Conservation (phyloP, 1,139 yeast genomes). For the Candida anutae region DNA sequence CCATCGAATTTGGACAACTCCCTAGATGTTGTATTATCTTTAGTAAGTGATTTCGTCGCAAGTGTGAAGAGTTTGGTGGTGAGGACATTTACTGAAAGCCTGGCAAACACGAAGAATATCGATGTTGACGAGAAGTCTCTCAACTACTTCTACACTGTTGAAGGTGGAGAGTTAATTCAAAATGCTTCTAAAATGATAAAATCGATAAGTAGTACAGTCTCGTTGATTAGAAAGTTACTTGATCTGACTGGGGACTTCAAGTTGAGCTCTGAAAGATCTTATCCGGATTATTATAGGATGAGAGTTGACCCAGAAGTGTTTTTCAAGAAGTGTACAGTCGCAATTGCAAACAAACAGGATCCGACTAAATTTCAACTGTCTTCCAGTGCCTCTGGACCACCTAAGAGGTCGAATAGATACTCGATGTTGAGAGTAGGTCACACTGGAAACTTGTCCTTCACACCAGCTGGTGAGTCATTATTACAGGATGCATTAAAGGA, state of each 20-base stretch:
- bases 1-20: constrained; percentile 46
- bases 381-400: too few relatives aligned
- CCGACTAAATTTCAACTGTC: too few relatives aligned
- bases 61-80: constrained; percentile 58
- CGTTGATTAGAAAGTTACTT: constrained; percentile 31
- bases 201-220: constrained; percentile 43
- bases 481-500: constrained; percentile 38
- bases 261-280: constrained; percentile 55
- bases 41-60: constrained; percentile 60
- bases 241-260: constrained; percentile 67
- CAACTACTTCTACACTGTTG: constrained; percentile 55
- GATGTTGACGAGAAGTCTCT: constrained; percentile 60
- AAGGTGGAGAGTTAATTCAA: constrained; percentile 58
- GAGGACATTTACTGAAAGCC: constrained; percentile 38
- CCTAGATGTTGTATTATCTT: constrained; percentile 47
- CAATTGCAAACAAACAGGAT: constrained; percentile 36
- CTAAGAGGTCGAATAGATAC: constrained; percentile 30
- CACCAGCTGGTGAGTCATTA: constrained; percentile 53
- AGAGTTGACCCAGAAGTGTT: constrained; percentile 58
- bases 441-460: constrained; percentile 44
- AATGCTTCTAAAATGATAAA: constrained; percentile 60
- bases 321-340: constrained; percentile 53
- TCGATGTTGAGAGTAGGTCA: constrained; percentile 57
- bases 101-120: constrained; percentile 29
- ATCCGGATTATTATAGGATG: constrained; percentile 61